Evolutionary conservation across 176 grass and related monocot species (phyloP), one percentile per base, ranked within the genome.

Genomic region (Oryza meridionalis): DNA sequence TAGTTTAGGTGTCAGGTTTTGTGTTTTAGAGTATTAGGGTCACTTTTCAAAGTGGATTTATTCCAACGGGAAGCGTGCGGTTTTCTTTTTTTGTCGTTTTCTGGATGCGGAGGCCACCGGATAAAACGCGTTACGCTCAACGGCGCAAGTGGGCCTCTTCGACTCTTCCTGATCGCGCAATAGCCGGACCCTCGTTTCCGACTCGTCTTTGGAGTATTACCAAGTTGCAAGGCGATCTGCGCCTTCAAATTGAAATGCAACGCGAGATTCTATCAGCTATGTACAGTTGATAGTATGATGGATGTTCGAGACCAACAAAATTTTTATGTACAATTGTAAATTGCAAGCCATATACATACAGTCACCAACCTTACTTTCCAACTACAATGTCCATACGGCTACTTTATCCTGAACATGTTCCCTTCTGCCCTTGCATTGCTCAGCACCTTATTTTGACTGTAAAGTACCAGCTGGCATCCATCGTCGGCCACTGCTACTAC

Each of bases 401-500:
- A 61, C 55, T 61, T 61, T 61, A 2, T 22, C 55, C 55, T 61
- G 55, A 19, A 61, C 55, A 61, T 61, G 21, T 61, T 61, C 21
- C 55, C 55, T 7, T 17, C 19, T 22, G 21, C 55, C 55, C 55
- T 22, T 61, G 9, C 62, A 75, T 59, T 77, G 24, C 26, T 17
- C 68, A 31, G 71, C 72, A 84, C n/a, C 53, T 67, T 71, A n/a
- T 64, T 76, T 87, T 69, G 76, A 40, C 25, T 46, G 73, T 88
- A 90, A 76, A 93, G 69, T 66, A 85, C 69, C 31, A 93, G 9
- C 70, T 86, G 78, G 53, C 82, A 83, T 61, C 67, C 72, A 63
- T 85, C 85, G 50, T 90, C 91, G 50, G 88, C 86, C 64, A 90
- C 91, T 21, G 85, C 91, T 65, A 93, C 77, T 49, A 70, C 69